Evolutionary conservation across 2,329 filamentous ascomycete genomes (phyloP).

Genomic region (Ascochyta koolunga): DNA sequence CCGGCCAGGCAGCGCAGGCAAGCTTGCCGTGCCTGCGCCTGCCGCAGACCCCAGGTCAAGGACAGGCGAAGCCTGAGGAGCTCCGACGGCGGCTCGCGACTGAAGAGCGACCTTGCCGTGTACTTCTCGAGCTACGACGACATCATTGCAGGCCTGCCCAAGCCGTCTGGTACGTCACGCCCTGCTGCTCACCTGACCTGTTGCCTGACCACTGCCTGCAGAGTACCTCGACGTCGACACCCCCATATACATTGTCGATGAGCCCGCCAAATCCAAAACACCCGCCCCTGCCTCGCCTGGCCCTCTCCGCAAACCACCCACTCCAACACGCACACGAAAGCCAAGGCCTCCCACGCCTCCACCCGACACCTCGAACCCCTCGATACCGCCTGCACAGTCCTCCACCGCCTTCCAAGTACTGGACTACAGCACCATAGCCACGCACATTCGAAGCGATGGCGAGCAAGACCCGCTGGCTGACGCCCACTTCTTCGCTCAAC

Average conservation of each 20-base stretch:
- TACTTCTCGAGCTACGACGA: constrained; percentile 97
- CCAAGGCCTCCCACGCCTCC: constrained; percentile 23
- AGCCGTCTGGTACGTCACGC: constrained; percentile 69
- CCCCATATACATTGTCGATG: constrained; percentile 72
- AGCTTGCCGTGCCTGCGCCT: constrained; percentile 35
- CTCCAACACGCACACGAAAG: constrained; percentile 36
- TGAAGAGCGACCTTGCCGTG: constrained; percentile 87
- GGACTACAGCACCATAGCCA: constrained; percentile 50
- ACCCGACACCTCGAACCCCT: constrained; percentile 21
- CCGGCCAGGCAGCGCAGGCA: constrained; percentile 32
- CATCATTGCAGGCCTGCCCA: constrained; percentile 83
- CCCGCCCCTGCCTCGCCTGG: constrained; percentile 24
- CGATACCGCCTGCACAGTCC: constrained; percentile 29
- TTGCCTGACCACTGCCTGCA: constrained; percentile 47
- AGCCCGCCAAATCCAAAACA: constrained; percentile 48
- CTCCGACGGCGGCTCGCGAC: constrained; percentile 78
- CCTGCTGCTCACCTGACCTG: constrained; percentile 16
- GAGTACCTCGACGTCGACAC: constrained; percentile 77
- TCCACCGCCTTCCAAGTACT: constrained; percentile 47
- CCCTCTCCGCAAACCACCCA: constrained; percentile 28
- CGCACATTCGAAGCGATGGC: constrained; percentile 40
- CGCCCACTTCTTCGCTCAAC: constrained; percentile 62
- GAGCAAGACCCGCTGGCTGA: constrained; percentile 62
- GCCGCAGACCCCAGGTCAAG: constrained; percentile 20
- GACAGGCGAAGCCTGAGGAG: constrained; percentile 82